phyloP scores from a whole-genome alignment of 139 green algal genomes.

The Chlamydomonas sphaeroides region DNA sequence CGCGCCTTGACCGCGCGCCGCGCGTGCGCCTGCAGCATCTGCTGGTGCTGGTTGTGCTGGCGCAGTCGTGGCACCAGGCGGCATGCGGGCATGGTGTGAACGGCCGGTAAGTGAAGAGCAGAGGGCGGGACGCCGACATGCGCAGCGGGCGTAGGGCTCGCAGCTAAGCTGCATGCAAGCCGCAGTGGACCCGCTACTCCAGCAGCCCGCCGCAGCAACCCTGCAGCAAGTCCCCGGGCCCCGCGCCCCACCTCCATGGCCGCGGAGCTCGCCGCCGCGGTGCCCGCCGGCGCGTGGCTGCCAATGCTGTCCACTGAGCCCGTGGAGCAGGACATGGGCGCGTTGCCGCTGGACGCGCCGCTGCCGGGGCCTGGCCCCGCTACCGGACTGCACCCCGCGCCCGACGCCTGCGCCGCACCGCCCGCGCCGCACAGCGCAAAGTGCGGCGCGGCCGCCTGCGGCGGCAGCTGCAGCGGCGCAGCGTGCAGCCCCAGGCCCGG shows the following conservation, averaged over 20 bases:
- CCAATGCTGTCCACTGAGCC: not conserved
- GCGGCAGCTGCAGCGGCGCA: not conserved
- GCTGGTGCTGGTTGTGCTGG: not conserved
- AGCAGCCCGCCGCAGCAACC: too few species aligned
- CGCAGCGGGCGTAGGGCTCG: too few species aligned
- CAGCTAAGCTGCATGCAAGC: too few species aligned
- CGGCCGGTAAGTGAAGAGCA: not conserved
- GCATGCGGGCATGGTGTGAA: too few species aligned
- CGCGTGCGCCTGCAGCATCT: not conserved
- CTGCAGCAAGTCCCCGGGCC: too few species aligned
- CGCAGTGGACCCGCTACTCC: too few species aligned
- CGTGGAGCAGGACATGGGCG: conserved; percentile 13
- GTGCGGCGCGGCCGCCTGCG: not conserved
- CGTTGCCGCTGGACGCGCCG: not conserved
- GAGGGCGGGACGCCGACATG: too few species aligned
- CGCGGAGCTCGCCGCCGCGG: too few species aligned
- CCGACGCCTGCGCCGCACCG: not conserved
- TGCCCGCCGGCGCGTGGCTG: not conserved
- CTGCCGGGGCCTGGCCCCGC: not conserved
- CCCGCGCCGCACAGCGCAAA: too few species aligned
- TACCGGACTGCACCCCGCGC: not conserved
- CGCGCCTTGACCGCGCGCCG: conserved; percentile 20
- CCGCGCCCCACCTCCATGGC: too few species aligned
- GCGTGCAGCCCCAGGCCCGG: too few species aligned
- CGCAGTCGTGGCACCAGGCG: not conserved